Evolutionary conservation across 805 yeast genomes (phyloP).

Genomic region (Candida schatavii): DNA sequence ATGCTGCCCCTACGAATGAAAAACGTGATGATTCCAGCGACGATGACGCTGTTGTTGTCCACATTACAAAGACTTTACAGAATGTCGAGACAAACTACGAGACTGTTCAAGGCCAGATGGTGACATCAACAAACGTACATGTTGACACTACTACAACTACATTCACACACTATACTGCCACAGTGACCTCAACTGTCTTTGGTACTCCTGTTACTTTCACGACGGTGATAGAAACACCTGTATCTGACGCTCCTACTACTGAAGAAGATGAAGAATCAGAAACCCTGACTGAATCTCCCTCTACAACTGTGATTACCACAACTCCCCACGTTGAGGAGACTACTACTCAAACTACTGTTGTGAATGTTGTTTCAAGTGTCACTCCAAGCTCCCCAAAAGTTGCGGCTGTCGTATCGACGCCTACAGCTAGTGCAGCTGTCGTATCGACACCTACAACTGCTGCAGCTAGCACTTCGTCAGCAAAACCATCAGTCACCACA

Average conservation of each 20-base stretch:
- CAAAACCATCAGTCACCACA: conserved; percentile 7
- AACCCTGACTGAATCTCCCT: conserved; percentile 10
- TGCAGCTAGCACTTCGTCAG: conserved; percentile 7
- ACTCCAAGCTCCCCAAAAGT: conserved; percentile 15
- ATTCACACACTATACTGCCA: conserved; percentile 40
- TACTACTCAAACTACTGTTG: conserved; percentile 7
- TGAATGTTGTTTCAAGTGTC: conserved; percentile 12
- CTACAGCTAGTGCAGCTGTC: conserved; percentile 4
- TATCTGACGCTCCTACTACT: conserved; percentile 13
- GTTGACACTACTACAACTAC: conserved; percentile 34
- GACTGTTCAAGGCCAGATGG: conserved; percentile 27
- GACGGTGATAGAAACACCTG: conserved; percentile 33
- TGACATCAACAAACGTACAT: conserved; percentile 27
- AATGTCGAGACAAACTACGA: conserved; percentile 31
- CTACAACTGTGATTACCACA: conserved; percentile 1
- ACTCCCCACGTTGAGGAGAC: conserved; percentile 9
- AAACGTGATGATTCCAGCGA: conserved; percentile 16
- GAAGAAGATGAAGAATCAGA: conserved; percentile 8
- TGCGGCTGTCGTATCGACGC: conserved; percentile 11
- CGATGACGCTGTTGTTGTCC: conserved; percentile 28
- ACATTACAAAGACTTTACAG: conserved; percentile 34
- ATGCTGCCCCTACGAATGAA: conserved; percentile 18
- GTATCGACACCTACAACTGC: conserved; percentile 7
- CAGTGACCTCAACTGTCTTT: conserved; percentile 41
- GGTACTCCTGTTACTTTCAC: conserved; percentile 36